A percentile compares a stretch with the other conserved stretches of the same genome.
These are phyloP conservation scores for Erodium texanum DNA, from an alignment of 441 rosid species.

Conservation along the genomic window DNA sequence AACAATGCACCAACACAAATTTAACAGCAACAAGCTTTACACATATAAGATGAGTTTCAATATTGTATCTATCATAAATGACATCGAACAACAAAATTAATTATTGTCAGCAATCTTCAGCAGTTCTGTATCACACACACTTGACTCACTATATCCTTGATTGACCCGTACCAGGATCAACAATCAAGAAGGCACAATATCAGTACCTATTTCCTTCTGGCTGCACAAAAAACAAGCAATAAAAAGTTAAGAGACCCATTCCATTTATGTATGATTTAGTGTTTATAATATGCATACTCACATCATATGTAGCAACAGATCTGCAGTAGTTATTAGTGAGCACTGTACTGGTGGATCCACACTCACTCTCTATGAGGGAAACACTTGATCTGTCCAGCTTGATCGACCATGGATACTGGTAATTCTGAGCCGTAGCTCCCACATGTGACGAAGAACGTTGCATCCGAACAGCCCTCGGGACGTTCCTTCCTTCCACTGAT, in stretches of 20 bases:
- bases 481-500: slow-evolving; percentile 48
- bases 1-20: neutral
- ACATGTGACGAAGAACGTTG: slow-evolving; percentile 10
- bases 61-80: neutral
- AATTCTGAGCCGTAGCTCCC: slow-evolving; percentile 48
- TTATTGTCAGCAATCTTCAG: neutral
- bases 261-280: too few relatives aligned
- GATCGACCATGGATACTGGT: slow-evolving; percentile 60
- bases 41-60: neutral
- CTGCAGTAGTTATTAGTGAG: slow-evolving; percentile 69
- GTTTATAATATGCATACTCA: too few relatives aligned
- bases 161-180: neutral
- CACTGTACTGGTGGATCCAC: slow-evolving; percentile 71
- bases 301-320: slow-evolving; percentile 43
- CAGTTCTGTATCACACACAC: neutral
- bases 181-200: neutral
- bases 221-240: neutral
- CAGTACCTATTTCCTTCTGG: neutral
- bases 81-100: neutral
- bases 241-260: too few relatives aligned
- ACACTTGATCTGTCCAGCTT: slow-evolving; percentile 67
- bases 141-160: neutral
- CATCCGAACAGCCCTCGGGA: slow-evolving; percentile 23
- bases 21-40: neutral
- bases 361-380: slow-evolving; percentile 64